phyloP scores from a whole-genome alignment of 108 stramenopile genomes.

The Cyclotella sp. region DNA sequence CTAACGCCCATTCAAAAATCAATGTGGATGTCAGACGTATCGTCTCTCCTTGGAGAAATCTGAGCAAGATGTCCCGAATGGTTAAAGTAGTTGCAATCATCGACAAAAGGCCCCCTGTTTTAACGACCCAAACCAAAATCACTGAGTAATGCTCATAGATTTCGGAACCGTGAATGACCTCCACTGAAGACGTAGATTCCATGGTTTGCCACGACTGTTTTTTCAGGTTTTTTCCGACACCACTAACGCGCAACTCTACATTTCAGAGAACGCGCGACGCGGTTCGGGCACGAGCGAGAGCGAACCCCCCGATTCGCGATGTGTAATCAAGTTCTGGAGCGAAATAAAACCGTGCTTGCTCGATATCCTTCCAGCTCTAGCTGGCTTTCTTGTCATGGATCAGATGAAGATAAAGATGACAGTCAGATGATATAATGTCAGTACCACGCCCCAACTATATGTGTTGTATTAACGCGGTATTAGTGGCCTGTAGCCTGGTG shows the following conservation, averaged over 20 bases:
- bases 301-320: no score
- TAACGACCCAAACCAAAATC: constrained; percentile 23
- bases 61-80: constrained; percentile 32
- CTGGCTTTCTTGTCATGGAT: no score
- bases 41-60: constrained; percentile 25
- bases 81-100: constrained; percentile 25
- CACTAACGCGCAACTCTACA: not conserved
- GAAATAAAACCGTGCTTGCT: no score
- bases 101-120: constrained; percentile 23
- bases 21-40: constrained; percentile 28
- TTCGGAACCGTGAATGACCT: not conserved
- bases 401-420: no score
- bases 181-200: not conserved
- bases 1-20: constrained; percentile 21
- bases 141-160: not conserved
- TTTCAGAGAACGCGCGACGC: not conserved
- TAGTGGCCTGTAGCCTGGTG: no score
- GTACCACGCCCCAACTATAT: no score
- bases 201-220: not conserved
- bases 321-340: no score
- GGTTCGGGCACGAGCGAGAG: no score
- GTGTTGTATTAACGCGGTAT: no score
- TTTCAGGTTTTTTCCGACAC: no score
- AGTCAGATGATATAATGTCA: no score
- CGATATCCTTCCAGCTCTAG: no score